These are phyloP conservation scores for Picea mariana DNA, from an alignment of 83 land plant species.

Conservation along the genomic window DNA sequence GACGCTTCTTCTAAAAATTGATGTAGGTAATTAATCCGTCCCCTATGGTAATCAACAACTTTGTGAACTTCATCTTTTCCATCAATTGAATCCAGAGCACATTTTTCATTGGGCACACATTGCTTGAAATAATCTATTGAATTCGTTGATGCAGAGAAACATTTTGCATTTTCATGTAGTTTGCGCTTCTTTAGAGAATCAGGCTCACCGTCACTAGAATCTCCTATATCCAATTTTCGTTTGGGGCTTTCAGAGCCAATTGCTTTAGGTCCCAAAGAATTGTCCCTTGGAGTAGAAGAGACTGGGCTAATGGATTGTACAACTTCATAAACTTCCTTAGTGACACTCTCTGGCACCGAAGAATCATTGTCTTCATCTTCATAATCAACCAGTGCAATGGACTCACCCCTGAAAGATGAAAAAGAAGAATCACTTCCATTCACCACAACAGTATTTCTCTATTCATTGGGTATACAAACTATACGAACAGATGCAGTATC, in stretches of 20 bases:
- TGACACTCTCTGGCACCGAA: slow-evolving; percentile 19
- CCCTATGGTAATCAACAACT: too few species aligned
- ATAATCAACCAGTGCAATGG: slow-evolving; percentile 86
- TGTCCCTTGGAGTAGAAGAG: not conserved
- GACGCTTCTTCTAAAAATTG: too few species aligned
- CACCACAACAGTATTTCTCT: slow-evolving; percentile 34
- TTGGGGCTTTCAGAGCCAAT: not conserved
- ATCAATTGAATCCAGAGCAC: not conserved
- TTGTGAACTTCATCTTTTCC: not conserved
- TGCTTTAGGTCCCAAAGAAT: not conserved
- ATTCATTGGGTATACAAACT: slow-evolving; percentile 23
- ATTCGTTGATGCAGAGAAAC: not conserved
- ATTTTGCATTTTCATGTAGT: not conserved
- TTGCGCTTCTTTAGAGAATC: not conserved
- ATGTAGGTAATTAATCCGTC: too few species aligned
- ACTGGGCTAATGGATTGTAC: not conserved
- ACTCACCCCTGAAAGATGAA: slow-evolving; percentile 37
- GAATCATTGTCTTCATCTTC: slow-evolving; percentile 90
- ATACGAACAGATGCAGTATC: slow-evolving; percentile 68
- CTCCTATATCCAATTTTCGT: not conserved
- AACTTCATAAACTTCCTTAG: slow-evolving; percentile 11
- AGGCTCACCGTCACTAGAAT: not conserved
- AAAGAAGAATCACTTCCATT: slow-evolving; percentile 57
- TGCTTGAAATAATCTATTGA: not conserved
- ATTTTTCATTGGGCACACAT: not conserved